phyloP scores from a whole-genome alignment of 1,284 basidiomycete genomes.

The Ganoderma meredithae region DNA sequence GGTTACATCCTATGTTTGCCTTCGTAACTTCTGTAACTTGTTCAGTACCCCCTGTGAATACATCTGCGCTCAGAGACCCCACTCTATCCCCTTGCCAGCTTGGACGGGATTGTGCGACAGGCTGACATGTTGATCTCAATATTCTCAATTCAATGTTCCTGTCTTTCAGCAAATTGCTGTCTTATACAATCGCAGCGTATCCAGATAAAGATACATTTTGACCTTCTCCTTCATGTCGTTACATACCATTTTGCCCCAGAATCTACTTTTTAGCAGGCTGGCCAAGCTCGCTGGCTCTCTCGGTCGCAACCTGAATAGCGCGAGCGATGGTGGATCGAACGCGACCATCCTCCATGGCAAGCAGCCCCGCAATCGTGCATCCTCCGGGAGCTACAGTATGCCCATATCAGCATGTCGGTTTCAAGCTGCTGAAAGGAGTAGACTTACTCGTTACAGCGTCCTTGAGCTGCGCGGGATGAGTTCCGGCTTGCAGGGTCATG shows the following conservation, averaged over 20 bases:
- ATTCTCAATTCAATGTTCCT: too few relatives aligned
- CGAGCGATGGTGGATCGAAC: conserved; percentile 96
- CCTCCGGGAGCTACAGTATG: conserved; percentile 86
- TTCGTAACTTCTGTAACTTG: not conserved
- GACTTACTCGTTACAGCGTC: conserved; percentile 95
- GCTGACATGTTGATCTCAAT: too few relatives aligned
- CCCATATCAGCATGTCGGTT: not conserved
- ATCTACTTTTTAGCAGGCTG: conserved; percentile 40
- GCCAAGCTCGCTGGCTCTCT: conserved; percentile 85
- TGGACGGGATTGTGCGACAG: too few relatives aligned
- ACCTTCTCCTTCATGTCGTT: not conserved
- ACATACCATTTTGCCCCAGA: not conserved
- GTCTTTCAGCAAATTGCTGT: not conserved
- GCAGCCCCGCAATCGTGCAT: conserved; percentile 96
- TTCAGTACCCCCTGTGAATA: not conserved
- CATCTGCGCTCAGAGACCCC: not conserved
- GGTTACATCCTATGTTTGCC: conserved; percentile 20
- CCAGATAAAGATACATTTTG: not conserved
- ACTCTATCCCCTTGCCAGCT: too few relatives aligned
- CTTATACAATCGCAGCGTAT: not conserved
- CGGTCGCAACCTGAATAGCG: conserved; percentile 93
- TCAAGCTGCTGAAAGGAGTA: not conserved
- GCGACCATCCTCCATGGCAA: conserved; percentile 94
- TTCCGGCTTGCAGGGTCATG: conserved; percentile 89
- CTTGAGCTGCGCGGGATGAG: conserved; percentile 96